Base-by-base conservation (phyloP, 768 basidiomycete species). In the Trichaptum fuscoviolaceum region DNA sequence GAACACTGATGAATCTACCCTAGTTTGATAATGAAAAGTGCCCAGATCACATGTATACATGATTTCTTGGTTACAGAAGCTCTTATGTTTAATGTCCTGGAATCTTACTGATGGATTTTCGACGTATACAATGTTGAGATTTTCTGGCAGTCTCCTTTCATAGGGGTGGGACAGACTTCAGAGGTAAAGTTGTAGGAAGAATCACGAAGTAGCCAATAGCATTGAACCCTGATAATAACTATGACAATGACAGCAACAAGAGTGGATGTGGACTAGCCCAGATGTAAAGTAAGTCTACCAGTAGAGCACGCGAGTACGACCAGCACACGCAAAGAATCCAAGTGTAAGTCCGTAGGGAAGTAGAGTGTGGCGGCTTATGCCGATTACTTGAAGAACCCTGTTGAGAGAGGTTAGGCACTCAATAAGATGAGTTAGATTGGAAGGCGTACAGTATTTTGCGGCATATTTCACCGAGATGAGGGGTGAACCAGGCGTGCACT, bases 401-500 rank as follows among this genome's bases (percentile, higher is more conserved):
- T 52, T 12, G 2, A 52, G 42, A 52, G 10, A 52, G 3, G 20
- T 52, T 52, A 52, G 35, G 42, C 20, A 20, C 10, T 15, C 20
- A 12, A 12, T 52, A 12, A 52, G 42, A 52, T 52, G 12, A 52
- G 15, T 4, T 20, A 52, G 42, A 12, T 6, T 20, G 10, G 42
- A 15, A 12, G 10, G 10, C 84, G 75, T 68, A 84, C 84, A 84
- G 69, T 87, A 87, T 66, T 80, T 80, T 4, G 85, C 73, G 0
- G 77, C 76, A 71, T 86, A 87, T 72, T 83, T 84, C 61, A 86
- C 83, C 7, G 74, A 73, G 26, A 86, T 79, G 20, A 74, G 73
- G 26, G 75, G 62, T 7, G 80, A 76, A 24, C 83, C 84, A 7
- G 77, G 70, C 0, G 71, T 73, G 71, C 71, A 74, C 73, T 74